A percentile compares a stretch with the other conserved stretches of the same genome.
These are phyloP conservation scores for Cordyceps militaris DNA, from an alignment of 2,329 filamentous ascomycete species.

Conservation along the genomic window DNA sequence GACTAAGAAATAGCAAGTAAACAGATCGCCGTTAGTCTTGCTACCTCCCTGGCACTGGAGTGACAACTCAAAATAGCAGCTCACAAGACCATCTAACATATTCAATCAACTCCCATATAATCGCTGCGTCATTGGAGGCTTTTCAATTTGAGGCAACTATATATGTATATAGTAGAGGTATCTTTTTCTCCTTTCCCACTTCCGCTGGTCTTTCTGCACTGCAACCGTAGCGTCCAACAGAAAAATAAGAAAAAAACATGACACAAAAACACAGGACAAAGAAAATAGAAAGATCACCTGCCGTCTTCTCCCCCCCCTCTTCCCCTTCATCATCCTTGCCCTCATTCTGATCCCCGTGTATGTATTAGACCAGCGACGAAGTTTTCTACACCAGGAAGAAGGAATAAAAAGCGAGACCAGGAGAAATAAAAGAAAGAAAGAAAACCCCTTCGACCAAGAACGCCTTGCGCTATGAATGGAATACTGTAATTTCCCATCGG, in stretches of 20 bases:
- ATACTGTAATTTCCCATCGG: slow-evolving; percentile 14
- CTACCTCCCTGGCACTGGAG: too few relatives aligned
- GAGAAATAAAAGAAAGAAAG: slow-evolving; percentile 31
- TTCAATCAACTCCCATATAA: neutral
- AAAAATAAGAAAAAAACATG: neutral
- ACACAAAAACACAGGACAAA: neutral
- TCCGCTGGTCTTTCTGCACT: slow-evolving; percentile 23
- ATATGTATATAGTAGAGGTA: slow-evolving; percentile 21
- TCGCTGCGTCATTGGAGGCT: slow-evolving; percentile 15
- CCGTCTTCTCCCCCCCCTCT: slow-evolving; percentile 12
- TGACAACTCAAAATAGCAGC: too few relatives aligned
- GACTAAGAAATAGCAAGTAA: too few relatives aligned
- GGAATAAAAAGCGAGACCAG: slow-evolving; percentile 17
- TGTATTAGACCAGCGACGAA: slow-evolving; percentile 26
- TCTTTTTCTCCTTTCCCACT: slow-evolving; percentile 16
- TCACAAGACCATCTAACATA: neutral
- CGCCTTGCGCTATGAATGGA: slow-evolving; percentile 48
- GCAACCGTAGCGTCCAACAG: slow-evolving; percentile 12
- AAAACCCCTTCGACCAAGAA: slow-evolving; percentile 39
- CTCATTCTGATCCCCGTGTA: slow-evolving; percentile 17
- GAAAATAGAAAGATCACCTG: slow-evolving; percentile 10
- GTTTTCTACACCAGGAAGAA: slow-evolving; percentile 12
- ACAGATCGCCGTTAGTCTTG: too few relatives aligned
- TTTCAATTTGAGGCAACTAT: slow-evolving; percentile 30
- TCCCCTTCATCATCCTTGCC: slow-evolving; percentile 9